Conservation (phyloP, 2,329 filamentous ascomycete genomes). For the Chaetomiaceae sp. region DNA sequence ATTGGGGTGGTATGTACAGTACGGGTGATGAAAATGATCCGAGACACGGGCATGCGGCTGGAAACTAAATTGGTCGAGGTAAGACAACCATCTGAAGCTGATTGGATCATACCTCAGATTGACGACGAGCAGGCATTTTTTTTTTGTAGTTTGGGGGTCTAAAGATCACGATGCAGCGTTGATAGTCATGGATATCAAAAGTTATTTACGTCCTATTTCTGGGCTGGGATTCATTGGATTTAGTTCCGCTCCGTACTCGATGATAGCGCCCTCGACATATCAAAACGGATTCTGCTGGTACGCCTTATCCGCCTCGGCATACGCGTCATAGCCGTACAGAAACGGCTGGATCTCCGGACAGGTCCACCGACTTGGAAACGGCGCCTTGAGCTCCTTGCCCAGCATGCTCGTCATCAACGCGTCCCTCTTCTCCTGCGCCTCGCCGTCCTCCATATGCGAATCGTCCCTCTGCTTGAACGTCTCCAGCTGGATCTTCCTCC, state of each 20-base stretch:
- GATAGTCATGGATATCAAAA: too few species aligned
- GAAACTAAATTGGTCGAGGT: neutral
- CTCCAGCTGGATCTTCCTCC: conserved; percentile 54
- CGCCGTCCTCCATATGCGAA: conserved; percentile 52
- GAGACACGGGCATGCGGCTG: neutral
- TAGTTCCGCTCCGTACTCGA: neutral
- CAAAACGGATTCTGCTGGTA: conserved; percentile 26
- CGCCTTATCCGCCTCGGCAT: conserved; percentile 45
- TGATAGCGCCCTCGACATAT: neutral
- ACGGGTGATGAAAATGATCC: neutral
- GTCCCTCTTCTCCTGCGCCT: conserved; percentile 55
- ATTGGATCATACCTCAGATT: neutral
- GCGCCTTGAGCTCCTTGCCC: conserved; percentile 42
- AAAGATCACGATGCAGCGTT: neutral
- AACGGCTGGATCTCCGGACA: conserved; percentile 60
- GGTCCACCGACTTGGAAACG: conserved; percentile 60
- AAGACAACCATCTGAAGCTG: neutral
- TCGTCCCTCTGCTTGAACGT: conserved; percentile 53
- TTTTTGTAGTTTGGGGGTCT: too few species aligned
- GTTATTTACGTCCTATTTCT: neutral
- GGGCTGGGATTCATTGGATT: neutral
- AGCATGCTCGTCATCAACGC: conserved; percentile 52
- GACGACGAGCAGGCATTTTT: neutral
- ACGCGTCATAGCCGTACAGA: conserved; percentile 62
- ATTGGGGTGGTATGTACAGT: neutral